Conservation (phyloP, 1,139 yeast species). For the Meyerozyma smithsonii region DNA sequence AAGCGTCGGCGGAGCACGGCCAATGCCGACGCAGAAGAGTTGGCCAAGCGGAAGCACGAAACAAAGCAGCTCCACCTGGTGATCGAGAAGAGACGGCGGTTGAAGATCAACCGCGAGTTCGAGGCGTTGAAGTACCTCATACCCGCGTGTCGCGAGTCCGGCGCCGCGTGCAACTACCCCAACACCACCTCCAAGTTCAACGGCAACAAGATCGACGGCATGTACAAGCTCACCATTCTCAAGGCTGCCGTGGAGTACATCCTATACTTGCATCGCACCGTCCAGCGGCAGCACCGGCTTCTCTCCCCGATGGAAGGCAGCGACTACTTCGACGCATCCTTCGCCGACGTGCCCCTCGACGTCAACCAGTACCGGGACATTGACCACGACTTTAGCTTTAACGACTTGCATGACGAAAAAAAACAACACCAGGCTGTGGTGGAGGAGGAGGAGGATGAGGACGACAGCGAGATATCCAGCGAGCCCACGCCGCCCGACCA, state of each 20-base stretch:
- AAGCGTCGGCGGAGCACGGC: conserved; percentile 46
- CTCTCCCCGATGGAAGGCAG: conserved; percentile 18
- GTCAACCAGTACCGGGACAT: conserved; percentile 57
- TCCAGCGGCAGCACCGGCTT: conserved; percentile 42
- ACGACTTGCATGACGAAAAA: conserved; percentile 21
- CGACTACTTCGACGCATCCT: conserved; percentile 35
- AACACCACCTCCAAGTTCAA: conserved; percentile 14
- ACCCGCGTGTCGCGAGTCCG: conserved; percentile 63
- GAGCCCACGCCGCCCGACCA: background rate
- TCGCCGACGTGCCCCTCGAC: conserved; percentile 49
- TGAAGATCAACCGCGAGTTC: conserved; percentile 77
- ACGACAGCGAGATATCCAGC: background rate
- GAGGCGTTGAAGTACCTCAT: conserved; percentile 73
- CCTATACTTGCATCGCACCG: conserved; percentile 58
- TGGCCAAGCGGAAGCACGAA: conserved; percentile 52
- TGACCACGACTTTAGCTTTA: conserved; percentile 51
- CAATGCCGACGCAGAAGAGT: conserved; percentile 46
- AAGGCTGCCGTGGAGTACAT: conserved; percentile 82
- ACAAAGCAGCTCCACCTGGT: conserved; percentile 67
- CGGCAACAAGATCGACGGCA: conserved; percentile 50
- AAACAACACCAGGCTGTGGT: conserved; percentile 7
- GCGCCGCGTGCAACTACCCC: conserved; percentile 13
- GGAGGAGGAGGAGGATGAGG: conserved; percentile 9
- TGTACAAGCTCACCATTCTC: conserved; percentile 75
- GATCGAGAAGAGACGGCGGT: conserved; percentile 73